Percentiles rank a stretch among this genome's conserved stretches.
Evolutionary conservation across 1,139 yeast species (phyloP).

Genomic region (Oligophagozyma castellii): DNA sequence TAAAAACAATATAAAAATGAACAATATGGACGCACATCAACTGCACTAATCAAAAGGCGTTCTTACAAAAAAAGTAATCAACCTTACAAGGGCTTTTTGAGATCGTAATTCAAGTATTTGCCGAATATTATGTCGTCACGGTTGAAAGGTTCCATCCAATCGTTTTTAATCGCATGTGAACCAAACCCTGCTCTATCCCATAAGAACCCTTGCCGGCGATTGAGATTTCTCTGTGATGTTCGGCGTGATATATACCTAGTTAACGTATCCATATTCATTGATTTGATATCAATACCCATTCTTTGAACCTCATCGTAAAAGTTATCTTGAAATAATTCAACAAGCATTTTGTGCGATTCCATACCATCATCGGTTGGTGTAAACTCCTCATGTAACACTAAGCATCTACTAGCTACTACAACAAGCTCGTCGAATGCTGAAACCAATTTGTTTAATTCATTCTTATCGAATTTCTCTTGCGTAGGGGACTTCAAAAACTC

Average conservation of each 20-base stretch:
- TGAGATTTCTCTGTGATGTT: background rate
- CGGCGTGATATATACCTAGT: conserved; percentile 14
- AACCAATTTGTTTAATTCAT: conserved; percentile 37
- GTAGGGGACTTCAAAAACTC: conserved; percentile 36
- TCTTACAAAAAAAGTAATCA: background rate
- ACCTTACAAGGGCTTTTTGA: too few relatives aligned
- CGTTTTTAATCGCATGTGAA: too few relatives aligned
- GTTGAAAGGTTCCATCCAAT: too few relatives aligned
- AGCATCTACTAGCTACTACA: conserved; percentile 48
- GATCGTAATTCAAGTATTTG: too few relatives aligned
- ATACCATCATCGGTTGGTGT: conserved; percentile 40
- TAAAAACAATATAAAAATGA: too few relatives aligned
- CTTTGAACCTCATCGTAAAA: conserved; percentile 48
- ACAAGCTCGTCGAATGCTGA: conserved; percentile 62
- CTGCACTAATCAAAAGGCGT: too few relatives aligned
- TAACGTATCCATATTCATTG: conserved; percentile 7
- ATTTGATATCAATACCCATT: conserved; percentile 9
- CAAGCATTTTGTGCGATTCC: conserved; percentile 53
- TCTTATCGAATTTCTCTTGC: conserved; percentile 31
- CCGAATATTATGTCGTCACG: background rate
- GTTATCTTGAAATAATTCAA: conserved; percentile 51
- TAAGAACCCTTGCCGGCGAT: background rate
- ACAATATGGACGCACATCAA: too few relatives aligned
- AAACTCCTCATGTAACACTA: conserved; percentile 54
- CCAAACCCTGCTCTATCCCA: conserved; percentile 1